Conservation (phyloP, 192 early-diverging fungal genomes). For the Spizellomyces punctatus region DNA sequence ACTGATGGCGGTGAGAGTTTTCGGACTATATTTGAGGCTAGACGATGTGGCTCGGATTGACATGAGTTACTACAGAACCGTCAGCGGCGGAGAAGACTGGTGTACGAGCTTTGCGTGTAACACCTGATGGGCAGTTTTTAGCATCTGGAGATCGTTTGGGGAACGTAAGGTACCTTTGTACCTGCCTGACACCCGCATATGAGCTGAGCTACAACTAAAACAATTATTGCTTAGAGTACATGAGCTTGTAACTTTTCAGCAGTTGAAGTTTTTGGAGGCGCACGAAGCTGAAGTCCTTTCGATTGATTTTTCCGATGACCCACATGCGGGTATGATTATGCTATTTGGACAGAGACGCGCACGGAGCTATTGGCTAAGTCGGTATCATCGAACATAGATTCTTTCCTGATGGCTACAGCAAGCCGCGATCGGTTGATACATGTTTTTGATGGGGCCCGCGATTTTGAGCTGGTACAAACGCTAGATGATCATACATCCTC, state of each 20-base stretch:
- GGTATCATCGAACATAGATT: constrained; percentile 4
- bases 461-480: constrained; percentile 70
- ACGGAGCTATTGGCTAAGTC: neutral
- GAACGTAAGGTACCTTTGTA: constrained; percentile 55
- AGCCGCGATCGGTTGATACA: constrained; percentile 78
- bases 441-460: constrained; percentile 64
- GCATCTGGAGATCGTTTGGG: constrained; percentile 76
- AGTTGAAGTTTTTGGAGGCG: constrained; percentile 69
- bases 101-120: constrained; percentile 68
- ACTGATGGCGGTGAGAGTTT: constrained; percentile 12
- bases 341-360: neutral
- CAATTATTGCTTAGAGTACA: constrained; percentile 53
- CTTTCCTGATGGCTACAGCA: constrained; percentile 65
- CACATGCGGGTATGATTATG: neutral
- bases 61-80: neutral
- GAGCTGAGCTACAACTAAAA: neutral
- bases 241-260: constrained; percentile 58
- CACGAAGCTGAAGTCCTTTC: constrained; percentile 79
- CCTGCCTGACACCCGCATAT: neutral
- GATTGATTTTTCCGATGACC: constrained; percentile 67
- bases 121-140: constrained; percentile 62
- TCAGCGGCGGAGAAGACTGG: constrained; percentile 53
- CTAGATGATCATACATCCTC: constrained; percentile 86
- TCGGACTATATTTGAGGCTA: neutral
- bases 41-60: too few relatives aligned